phyloP scores from a whole-genome alignment of 345 rosid species.

The Trapa incisa region DNA sequence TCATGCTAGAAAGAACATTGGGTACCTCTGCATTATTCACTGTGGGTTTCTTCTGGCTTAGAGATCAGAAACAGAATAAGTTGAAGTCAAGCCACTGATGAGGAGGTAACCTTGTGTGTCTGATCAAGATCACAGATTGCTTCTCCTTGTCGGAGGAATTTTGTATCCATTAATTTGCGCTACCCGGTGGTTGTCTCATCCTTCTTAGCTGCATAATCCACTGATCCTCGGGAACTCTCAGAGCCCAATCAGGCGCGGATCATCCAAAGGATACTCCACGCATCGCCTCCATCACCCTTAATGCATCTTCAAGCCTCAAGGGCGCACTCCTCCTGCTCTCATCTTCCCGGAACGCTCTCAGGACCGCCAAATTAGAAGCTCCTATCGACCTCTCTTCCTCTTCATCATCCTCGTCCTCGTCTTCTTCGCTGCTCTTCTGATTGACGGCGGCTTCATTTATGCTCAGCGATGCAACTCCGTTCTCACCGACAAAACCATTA shows the following conservation, averaged over 20 bases:
- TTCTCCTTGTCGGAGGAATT: background rate
- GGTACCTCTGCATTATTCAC: too few species aligned
- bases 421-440: slow-evolving; percentile 23
- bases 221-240: slow-evolving; percentile 48
- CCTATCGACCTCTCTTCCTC: slow-evolving; percentile 24
- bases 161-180: slow-evolving; percentile 4
- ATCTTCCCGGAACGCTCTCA: slow-evolving; percentile 57
- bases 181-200: slow-evolving; percentile 25
- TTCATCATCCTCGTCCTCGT: slow-evolving; percentile 19
- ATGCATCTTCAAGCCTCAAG: slow-evolving; percentile 43
- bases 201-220: slow-evolving; percentile 62
- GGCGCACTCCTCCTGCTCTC: slow-evolving; percentile 68
- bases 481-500: slow-evolving; percentile 33
- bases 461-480: slow-evolving; percentile 40
- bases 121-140: background rate
- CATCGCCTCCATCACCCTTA: slow-evolving; percentile 75
- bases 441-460: slow-evolving; percentile 24
- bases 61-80: background rate
- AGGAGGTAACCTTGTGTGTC: background rate
- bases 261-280: slow-evolving; percentile 64
- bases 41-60: too few species aligned
- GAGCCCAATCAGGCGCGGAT: slow-evolving; percentile 66
- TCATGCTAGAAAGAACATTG: background rate
- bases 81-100: background rate
- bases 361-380: slow-evolving; percentile 28